Percentiles rank a stretch among this genome's conserved stretches.
These are phyloP conservation scores for Myriosclerotinia scirpicola DNA, from an alignment of 2,329 filamentous ascomycete species.

Conservation along the genomic window DNA sequence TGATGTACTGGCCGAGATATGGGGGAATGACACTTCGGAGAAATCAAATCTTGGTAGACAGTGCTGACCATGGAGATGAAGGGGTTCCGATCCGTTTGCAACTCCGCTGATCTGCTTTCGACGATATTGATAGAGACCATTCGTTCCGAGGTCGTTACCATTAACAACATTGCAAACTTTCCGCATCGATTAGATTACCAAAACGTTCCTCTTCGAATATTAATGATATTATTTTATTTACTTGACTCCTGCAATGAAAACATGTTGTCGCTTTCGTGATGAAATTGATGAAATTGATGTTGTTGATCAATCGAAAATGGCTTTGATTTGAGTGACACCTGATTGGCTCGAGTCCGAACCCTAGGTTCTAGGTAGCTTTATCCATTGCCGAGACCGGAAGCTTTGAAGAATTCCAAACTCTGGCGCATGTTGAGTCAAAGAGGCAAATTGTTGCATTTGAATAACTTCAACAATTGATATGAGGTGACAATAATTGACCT, in stretches of 20 bases:
- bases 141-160: background rate
- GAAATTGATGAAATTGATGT: background rate
- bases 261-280: background rate
- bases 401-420: conserved; percentile 15
- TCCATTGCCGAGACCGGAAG: conserved; percentile 23
- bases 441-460: conserved; percentile 8
- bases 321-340: conserved; percentile 23
- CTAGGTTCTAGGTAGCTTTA: background rate
- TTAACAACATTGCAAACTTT: background rate
- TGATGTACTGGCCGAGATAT: background rate
- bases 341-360: conserved; percentile 23
- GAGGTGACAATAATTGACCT: conserved; percentile 31
- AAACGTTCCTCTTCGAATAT: background rate
- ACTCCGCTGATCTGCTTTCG: background rate
- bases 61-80: background rate
- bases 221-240: no score
- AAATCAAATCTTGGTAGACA: background rate
- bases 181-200: background rate
- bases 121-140: background rate
- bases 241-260: background rate
- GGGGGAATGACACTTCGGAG: background rate
- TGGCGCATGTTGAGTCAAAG: conserved; percentile 6
- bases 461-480: conserved; percentile 31
- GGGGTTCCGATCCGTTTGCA: background rate
- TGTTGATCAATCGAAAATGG: conserved; percentile 15